Evolutionary conservation across 768 basidiomycete species (phyloP).

Genomic region (Cantharellus anzutake): DNA sequence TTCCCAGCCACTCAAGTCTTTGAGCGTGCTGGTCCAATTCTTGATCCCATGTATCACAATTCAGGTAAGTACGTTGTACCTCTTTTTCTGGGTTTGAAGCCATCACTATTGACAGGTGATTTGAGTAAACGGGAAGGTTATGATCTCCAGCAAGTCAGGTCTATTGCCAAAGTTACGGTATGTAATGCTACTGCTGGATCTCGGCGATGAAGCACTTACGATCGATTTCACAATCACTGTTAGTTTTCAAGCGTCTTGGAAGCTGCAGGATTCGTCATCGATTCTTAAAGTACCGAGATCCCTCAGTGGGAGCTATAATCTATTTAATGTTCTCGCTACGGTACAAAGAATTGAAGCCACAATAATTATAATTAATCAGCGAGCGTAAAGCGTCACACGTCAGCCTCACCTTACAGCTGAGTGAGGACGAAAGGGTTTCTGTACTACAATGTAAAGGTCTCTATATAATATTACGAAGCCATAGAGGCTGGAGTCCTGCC

Average conservation of each 20-base stretch:
- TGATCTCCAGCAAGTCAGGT: constrained; percentile 62
- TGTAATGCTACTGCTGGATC: constrained; percentile 8
- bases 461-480: no score
- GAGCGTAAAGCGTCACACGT: no score
- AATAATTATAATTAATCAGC: neutral
- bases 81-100: neutral
- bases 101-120: constrained; percentile 31
- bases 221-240: neutral
- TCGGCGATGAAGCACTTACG: no score
- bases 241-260: constrained; percentile 57
- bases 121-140: constrained; percentile 61
- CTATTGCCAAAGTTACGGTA: constrained; percentile 79
- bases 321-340: neutral
- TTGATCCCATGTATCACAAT: constrained; percentile 81
- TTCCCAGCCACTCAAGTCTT: constrained; percentile 78
- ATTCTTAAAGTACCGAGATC: neutral
- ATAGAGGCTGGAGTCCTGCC: no score
- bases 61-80: constrained; percentile 27
- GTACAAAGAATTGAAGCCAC: neutral
- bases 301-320: neutral
- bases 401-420: no score
- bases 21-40: constrained; percentile 70
- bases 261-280: constrained; percentile 26
- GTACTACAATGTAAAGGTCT: no score
- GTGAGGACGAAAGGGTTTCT: no score